Evolutionary conservation across 2,329 filamentous ascomycete species (phyloP).

Genomic region (Capronia americana): DNA sequence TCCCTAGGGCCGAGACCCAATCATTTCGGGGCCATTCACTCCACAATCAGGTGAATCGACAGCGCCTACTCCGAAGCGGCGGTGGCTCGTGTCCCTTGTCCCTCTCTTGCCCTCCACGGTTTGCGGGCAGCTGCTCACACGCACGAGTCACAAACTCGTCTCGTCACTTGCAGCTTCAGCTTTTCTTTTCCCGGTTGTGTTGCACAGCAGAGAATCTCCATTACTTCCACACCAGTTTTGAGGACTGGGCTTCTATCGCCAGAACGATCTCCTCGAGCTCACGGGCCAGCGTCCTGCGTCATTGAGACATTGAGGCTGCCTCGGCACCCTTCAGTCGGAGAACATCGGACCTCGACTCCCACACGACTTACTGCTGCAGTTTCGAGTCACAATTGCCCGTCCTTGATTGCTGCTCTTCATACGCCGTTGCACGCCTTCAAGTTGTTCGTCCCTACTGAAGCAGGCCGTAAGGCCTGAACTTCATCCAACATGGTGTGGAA

Average conservation of each 20-base stretch:
- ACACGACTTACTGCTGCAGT: conserved; percentile 18
- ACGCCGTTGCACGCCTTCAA: conserved; percentile 27
- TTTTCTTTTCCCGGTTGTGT: conserved; percentile 1
- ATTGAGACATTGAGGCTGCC: conserved; percentile 23
- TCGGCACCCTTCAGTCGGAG: conserved; percentile 33
- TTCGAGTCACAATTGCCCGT: conserved; percentile 27
- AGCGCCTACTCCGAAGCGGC: conserved; percentile 1
- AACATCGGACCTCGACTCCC: conserved; percentile 33
- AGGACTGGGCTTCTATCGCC: background rate
- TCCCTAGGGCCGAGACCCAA: conserved; percentile 21
- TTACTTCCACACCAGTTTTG: background rate
- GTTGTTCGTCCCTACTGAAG: conserved; percentile 34
- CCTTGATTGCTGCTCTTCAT: conserved; percentile 7
- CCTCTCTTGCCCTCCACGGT: background rate
- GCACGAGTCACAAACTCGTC: conserved; percentile 22
- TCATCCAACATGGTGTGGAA: conserved; percentile 81
- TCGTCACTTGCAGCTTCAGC: conserved; percentile 17
- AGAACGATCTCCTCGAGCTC: background rate
- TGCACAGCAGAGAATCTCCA: background rate
- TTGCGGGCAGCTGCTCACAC: conserved; percentile 10
- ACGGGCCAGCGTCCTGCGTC: conserved; percentile 1
- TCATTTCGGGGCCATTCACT: conserved; percentile 9
- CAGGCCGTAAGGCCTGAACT: conserved; percentile 42
- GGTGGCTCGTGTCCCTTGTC: conserved; percentile 1
- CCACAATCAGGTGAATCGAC: conserved; percentile 13